Base-by-base conservation (phyloP, 2,329 filamentous ascomycete genomes). In the Tolypocladium pustulatum region DNA sequence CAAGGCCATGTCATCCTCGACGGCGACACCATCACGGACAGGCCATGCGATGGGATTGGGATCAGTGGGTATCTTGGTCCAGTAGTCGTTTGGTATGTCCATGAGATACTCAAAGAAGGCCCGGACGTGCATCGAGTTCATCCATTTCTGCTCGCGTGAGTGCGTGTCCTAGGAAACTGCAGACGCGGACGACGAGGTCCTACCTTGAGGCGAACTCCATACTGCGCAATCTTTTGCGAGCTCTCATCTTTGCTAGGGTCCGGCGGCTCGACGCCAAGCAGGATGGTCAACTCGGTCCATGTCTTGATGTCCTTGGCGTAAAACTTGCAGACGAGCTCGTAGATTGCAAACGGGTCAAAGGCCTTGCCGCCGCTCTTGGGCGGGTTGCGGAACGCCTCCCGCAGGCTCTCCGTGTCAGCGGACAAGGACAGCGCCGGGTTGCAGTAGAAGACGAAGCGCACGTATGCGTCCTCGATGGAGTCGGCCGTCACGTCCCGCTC, bases 91-190 rank as follows among this genome's bases (percentile, higher is more conserved):
- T 32, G 82, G 77, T 63, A 91, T 91, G 55, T 85, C 84, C 62
- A 93, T 80, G 25, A 95, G 83, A 70, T 91, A 97, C 70, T 96
- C 91, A 67, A 96, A 97, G 71, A 97, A 97, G 13, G 91, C 89
- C 77, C 96, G 90, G 57, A 96, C 85, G 70, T 96, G 92, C 88
- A 96, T 93, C 6, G 91, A 92, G 70, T 91, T 90, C 90, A 97
- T 94, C 92, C 92, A 97, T 68, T 93, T 87, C 89, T 90, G 66
- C 10, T 17, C 7, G 10, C 54, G 30, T 56, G 15, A 46, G 41
- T 37, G 7, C 9, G 12, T 17, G 43, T 3, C 22, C 46, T 7
- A 7, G n/a, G 22, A 15, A 8, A 20, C 6, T 6, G 32, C 51
- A 36, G 12, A 30, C 4, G 20, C 15, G 7, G 10, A 22, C 25